A percentile compares a stretch with the other conserved stretches of the same genome.
phyloP scores from a whole-genome alignment of 176 grass and related monocot genomes.

The Oryza glumipatula region DNA sequence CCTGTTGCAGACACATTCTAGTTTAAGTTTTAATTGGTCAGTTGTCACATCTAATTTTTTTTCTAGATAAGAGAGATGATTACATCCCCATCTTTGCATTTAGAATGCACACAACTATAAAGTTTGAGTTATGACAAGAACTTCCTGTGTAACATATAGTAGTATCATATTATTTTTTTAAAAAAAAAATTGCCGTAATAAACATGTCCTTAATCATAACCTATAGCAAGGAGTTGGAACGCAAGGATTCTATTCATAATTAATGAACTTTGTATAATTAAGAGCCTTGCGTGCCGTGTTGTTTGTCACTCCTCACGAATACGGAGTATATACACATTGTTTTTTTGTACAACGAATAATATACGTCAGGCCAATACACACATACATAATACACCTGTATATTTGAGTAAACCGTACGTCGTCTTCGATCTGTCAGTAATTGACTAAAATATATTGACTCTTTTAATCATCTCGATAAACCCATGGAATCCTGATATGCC shows the following conservation, averaged over 20 bases:
- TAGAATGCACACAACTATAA: background rate
- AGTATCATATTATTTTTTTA: background rate
- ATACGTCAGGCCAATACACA: too few species aligned
- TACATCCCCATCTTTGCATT: background rate
- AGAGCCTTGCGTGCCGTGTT: background rate
- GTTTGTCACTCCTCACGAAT: background rate
- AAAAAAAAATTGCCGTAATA: background rate
- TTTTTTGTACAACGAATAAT: background rate
- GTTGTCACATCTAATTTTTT: background rate
- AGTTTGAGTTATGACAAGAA: background rate
- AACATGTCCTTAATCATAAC: background rate
- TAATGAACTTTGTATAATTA: background rate
- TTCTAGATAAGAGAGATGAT: too few species aligned
- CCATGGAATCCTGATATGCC: background rate
- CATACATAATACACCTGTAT: background rate
- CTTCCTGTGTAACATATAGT: too few species aligned
- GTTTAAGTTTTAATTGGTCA: background rate
- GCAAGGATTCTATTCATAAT: background rate
- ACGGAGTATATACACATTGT: background rate
- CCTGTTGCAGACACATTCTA: background rate
- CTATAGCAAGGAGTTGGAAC: background rate
- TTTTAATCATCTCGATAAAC: background rate
- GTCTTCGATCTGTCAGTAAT: background rate
- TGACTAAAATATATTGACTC: background rate
- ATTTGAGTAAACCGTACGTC: background rate